Evolutionary conservation across 129 eudicot species (phyloP).

Genomic region (Flaveria ramosissima): DNA sequence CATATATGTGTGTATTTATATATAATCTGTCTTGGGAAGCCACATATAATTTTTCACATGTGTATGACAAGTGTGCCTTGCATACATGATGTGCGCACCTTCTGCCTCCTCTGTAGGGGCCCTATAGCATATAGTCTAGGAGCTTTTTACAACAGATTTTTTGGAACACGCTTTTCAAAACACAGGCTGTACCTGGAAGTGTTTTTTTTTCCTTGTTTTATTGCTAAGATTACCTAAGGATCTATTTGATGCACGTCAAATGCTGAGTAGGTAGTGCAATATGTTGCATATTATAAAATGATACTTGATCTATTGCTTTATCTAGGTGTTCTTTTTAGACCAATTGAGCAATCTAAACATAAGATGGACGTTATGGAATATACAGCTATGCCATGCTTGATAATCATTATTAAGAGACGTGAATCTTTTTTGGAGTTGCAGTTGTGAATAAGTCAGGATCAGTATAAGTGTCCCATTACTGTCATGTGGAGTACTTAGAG

Average conservation of each 20-base stretch:
- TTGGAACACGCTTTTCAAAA: neutral
- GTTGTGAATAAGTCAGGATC: constrained; percentile 1
- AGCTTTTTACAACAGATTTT: neutral
- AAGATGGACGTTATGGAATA: neutral
- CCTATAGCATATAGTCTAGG: neutral
- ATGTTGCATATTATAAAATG: neutral
- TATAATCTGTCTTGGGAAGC: neutral
- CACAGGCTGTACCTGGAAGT: neutral
- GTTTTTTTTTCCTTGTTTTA: neutral
- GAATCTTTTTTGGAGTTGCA: constrained; percentile 7
- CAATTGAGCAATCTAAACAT: neutral
- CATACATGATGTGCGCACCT: neutral
- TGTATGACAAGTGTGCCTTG: neutral
- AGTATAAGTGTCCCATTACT: neutral
- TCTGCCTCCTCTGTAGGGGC: neutral
- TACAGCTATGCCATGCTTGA: too few relatives aligned
- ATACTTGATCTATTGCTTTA: too few relatives aligned
- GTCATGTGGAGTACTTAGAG: neutral
- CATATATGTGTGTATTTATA: neutral
- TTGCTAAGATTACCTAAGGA: neutral
- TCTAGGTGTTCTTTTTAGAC: neutral
- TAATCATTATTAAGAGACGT: neutral
- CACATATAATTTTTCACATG: neutral
- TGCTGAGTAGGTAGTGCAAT: constrained; percentile 12
- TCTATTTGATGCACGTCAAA: neutral